Percentiles rank a stretch among this genome's conserved stretches.
These are phyloP conservation scores for Tulasnella sp. DNA, from an alignment of 768 basidiomycete genomes.

Conservation along the genomic window DNA sequence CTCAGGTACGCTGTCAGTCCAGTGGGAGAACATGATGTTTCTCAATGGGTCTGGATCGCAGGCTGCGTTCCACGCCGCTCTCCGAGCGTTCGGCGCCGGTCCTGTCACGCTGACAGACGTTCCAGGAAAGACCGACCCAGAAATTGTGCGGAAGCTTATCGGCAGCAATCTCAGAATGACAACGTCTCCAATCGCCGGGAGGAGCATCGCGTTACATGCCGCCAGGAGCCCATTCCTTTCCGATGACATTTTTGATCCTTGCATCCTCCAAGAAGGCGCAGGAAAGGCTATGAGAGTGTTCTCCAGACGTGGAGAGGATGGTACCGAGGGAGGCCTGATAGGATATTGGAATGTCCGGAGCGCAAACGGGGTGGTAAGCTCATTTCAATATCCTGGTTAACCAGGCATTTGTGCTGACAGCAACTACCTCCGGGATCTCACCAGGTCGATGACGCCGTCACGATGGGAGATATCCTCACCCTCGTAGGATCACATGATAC, in stretches of 20 bases:
- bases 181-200: background rate
- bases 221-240: constrained; percentile 6
- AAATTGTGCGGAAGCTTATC: constrained; percentile 13
- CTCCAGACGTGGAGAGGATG: constrained; percentile 2
- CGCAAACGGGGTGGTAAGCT: constrained; percentile 11
- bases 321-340: constrained; percentile 7
- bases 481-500: background rate
- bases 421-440: background rate
- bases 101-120: constrained; percentile 18
- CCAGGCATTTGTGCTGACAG: background rate
- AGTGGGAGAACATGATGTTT: background rate
- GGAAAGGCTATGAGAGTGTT: constrained; percentile 16
- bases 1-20: background rate
- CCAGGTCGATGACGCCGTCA: constrained; percentile 7
- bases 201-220: constrained; percentile 15
- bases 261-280: constrained; percentile 3
- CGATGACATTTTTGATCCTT: constrained; percentile 11
- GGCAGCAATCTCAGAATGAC: background rate
- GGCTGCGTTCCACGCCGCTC: constrained; percentile 17
- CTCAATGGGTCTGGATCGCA: background rate
- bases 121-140: constrained; percentile 16
- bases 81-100: constrained; percentile 15
- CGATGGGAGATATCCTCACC: background rate
- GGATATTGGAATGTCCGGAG: constrained; percentile 18
- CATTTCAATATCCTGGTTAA: background rate